A percentile compares a stretch with the other conserved stretches of the same genome.
Evolutionary conservation across 202 grass and related monocot genomes (phyloP).

Genomic region (Setaria viridis): DNA sequence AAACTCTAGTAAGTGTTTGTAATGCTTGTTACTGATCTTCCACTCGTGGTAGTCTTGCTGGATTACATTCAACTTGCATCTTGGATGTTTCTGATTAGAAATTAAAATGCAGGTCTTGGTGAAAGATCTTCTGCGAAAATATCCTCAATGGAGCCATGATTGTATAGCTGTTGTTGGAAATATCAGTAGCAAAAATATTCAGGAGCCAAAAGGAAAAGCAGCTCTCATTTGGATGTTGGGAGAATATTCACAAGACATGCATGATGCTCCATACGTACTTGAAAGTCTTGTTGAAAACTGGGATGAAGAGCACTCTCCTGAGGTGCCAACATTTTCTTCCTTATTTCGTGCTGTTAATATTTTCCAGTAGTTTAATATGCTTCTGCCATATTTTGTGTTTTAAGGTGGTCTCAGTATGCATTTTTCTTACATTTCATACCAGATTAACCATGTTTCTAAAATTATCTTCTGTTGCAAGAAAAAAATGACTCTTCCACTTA

Average conservation of each 20-base stretch:
- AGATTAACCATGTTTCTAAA: not conserved
- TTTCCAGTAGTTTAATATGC: constrained; percentile 9
- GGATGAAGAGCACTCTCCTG: constrained; percentile 90
- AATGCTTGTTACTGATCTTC: constrained; percentile 27
- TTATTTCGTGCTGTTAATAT: constrained; percentile 26
- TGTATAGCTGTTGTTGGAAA: constrained; percentile 99
- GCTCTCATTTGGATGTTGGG: constrained; percentile 99
- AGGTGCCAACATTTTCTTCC: constrained; percentile 51
- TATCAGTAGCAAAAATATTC: constrained; percentile 99
- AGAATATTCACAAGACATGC: constrained; percentile 99
- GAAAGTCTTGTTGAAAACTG: constrained; percentile 92
- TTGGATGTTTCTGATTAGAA: constrained; percentile 37
- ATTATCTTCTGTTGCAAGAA: not conserved
- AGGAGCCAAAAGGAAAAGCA: constrained; percentile 97
- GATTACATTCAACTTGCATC: constrained; percentile 14
- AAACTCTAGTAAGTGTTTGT: constrained; percentile 83
- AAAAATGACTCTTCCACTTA: constrained; percentile 13
- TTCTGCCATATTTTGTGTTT: not conserved
- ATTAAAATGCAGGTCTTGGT: constrained; percentile 78
- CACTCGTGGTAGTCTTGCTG: constrained; percentile 7
- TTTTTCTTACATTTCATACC: not conserved
- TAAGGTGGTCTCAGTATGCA: not conserved
- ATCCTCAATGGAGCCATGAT: constrained; percentile 99
- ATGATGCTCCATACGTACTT: constrained; percentile 92
- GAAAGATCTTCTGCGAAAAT: constrained; percentile 97